Evolutionary conservation across 83 land plant species (phyloP).

Genomic region (Thuja plicata): DNA sequence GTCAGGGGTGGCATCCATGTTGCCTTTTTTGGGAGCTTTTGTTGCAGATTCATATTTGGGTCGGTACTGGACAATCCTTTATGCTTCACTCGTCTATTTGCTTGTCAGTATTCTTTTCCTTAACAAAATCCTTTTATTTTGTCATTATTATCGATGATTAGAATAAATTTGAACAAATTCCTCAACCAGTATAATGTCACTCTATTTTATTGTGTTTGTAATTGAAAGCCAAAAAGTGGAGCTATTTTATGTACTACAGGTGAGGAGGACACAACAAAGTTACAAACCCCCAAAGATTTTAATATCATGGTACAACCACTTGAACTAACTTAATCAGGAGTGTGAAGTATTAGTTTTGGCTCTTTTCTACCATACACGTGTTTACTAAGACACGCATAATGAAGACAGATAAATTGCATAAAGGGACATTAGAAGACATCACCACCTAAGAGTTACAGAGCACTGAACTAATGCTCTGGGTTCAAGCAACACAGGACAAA

Average conservation of each 20-base stretch:
- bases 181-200: background rate
- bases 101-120: constrained; percentile 15
- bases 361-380: background rate
- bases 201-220: background rate
- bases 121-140: background rate
- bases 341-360: no score
- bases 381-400: no score
- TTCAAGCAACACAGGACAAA: no score
- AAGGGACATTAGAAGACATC: no score
- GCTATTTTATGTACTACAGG: background rate
- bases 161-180: background rate
- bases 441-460: no score
- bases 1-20: constrained; percentile 23
- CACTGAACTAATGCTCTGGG: no score
- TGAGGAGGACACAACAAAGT: background rate
- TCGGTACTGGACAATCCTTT: constrained; percentile 31
- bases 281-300: background rate
- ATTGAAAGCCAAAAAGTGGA: no score
- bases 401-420: no score
- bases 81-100: constrained; percentile 24
- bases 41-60: constrained; percentile 51
- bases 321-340: no score
- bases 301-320: no score
- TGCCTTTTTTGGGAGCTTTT: constrained; percentile 40
- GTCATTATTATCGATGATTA: background rate